These are phyloP conservation scores for Cladosporium sp. DNA, from an alignment of 2,329 filamentous ascomycete species.

Conservation along the genomic window DNA sequence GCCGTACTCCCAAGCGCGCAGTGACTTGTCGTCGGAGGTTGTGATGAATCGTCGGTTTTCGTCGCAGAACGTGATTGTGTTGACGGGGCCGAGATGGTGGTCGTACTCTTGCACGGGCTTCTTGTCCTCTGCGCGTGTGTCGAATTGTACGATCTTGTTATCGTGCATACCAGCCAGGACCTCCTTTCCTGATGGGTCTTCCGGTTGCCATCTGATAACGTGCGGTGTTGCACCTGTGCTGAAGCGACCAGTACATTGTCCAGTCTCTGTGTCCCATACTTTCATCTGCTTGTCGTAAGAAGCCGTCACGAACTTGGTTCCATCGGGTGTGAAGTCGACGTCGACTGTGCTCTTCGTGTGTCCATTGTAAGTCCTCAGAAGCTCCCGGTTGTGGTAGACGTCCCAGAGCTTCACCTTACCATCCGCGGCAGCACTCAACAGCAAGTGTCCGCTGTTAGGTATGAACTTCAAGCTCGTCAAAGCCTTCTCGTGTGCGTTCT, in stretches of 20 bases:
- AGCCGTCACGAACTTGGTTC: conserved; percentile 83
- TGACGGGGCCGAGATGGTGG: conserved; percentile 95
- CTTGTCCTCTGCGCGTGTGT: conserved; percentile 61
- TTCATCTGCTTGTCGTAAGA: conserved; percentile 97
- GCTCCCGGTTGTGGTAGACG: conserved; percentile 83
- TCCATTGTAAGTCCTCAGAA: conserved; percentile 87
- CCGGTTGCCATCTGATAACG: conserved; percentile 90
- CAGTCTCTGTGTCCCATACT: conserved; percentile 96
- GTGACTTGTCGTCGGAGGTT: conserved; percentile 93
- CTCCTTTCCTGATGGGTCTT: conserved; percentile 74
- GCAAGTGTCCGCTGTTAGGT: conserved; percentile 80
- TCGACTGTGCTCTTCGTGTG: conserved; percentile 90
- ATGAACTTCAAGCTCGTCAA: conserved; percentile 91
- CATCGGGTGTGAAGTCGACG: conserved; percentile 79
- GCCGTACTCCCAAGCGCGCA: conserved; percentile 97
- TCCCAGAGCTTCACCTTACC: conserved; percentile 93
- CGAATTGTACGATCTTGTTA: conserved; percentile 98
- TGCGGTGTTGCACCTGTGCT: conserved; percentile 94
- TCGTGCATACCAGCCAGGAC: conserved; percentile 97
- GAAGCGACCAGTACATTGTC: conserved; percentile 83
- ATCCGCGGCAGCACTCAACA: conserved; percentile 89
- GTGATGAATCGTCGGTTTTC: conserved; percentile 95
- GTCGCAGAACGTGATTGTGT: conserved; percentile 96
- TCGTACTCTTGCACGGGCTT: conserved; percentile 95
- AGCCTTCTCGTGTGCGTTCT: conserved; percentile 63